Evolutionary conservation across 257 asterid species (phyloP), one percentile per base, ranked within the genome.

Genomic region (Solanum medicagineum): DNA sequence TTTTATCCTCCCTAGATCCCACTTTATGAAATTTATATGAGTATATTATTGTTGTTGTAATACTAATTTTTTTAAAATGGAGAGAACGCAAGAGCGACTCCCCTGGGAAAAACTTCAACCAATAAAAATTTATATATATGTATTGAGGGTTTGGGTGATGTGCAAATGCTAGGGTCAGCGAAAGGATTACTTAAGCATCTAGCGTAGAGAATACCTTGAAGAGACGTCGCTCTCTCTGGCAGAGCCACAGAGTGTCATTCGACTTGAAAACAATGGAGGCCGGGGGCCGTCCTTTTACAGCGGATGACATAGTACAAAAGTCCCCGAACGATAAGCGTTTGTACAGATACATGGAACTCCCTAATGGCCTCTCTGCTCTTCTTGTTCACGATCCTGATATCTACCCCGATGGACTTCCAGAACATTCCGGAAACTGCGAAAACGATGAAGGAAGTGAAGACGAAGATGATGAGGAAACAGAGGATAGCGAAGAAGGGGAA

Each of bases 351-450:
- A 90, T 97, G 84, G 92, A 94, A 89, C 95, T 97, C 51, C 79
- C 93, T 11, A 97, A 97, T 86, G 98, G 98, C 51, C 94, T 97
- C 56, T 94, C 93, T 84, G 98, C 98, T 73, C 81, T 97, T 86
- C 92, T 97, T 24, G 94, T 97, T 86, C 98, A 97, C 92, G 99
- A 97, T 90, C 99, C 99, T 10, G 96, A 97, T 92, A 97, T 97
- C 88, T 92, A 88, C 89, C 83, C 94, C 5, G 89, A 80, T 36
- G 91, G 86, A 10, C 90, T 85, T 53, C 87, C 51, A 66, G 85
- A 22, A 84, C 57, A 59, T 75, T 17, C 80, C 20, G 88, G 73
- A 8, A 36, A 5, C 49, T 19, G 49, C 14, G 44, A 75, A 12
- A 26, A 6, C 8, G 71, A 55, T 42, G 93, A 87, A 24, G 90